A percentile compares a stretch with the other conserved stretches of the same genome.
Conservation (phyloP, 2,329 filamentous ascomycete genomes). For the Dactylellina haptotyla region DNA sequence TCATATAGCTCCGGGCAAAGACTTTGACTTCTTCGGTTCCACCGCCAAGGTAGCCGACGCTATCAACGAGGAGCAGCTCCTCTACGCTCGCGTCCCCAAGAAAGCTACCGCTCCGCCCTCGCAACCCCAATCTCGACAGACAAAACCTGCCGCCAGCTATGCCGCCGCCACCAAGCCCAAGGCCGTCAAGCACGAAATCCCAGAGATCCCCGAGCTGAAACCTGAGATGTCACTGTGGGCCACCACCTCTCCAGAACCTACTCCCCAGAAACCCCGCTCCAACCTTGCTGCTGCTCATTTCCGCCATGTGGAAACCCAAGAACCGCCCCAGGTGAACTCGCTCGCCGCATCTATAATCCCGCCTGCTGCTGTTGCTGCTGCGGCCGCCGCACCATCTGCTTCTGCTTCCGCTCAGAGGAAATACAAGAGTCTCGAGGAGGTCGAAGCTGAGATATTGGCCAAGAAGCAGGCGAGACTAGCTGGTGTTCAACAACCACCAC, state of each 20-base stretch:
- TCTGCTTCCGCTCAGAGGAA: constrained; percentile 68
- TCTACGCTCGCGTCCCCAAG: constrained; percentile 74
- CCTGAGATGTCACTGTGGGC: constrained; percentile 95
- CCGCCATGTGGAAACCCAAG: constrained; percentile 61
- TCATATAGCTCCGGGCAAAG: constrained; percentile 70
- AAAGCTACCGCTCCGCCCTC: constrained; percentile 64
- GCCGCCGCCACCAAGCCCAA: constrained; percentile 67
- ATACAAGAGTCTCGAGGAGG: constrained; percentile 95
- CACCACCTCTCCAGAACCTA: constrained; percentile 45
- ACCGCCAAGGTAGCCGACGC: constrained; percentile 87
- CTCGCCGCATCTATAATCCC: constrained; percentile 18
- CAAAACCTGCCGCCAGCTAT: constrained; percentile 68
- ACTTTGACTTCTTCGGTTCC: constrained; percentile 96
- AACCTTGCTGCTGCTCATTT: constrained; percentile 71
- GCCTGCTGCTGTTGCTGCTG: constrained; percentile 48
- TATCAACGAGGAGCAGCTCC: constrained; percentile 89
- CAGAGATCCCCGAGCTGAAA: constrained; percentile 86
- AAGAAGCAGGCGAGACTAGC: constrained; percentile 64
- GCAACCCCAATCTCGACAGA: constrained; percentile 60
- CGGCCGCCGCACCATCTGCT: constrained; percentile 56
- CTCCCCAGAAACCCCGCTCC: constrained; percentile 28
- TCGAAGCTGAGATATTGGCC: constrained; percentile 87
- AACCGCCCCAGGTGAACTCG: constrained; percentile 58
- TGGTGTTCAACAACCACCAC: constrained; percentile 56
- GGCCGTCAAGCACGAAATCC: constrained; percentile 57